Conservation (phyloP, 2,329 filamentous ascomycete species). For the Hymenoscyphus fructigenus region DNA sequence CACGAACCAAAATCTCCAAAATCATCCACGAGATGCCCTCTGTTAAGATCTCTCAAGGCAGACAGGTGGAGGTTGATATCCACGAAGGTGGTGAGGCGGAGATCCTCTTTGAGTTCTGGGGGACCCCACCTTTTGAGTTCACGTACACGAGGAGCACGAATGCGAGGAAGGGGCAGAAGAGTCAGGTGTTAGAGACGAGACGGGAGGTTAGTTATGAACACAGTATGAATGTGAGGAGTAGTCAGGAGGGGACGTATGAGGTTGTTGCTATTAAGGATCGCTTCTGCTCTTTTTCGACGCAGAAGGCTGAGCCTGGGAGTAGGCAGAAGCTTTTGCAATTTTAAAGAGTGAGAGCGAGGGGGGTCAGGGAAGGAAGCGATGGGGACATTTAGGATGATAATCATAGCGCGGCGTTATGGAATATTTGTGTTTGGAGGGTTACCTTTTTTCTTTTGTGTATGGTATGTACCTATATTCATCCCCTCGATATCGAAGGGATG, state of each 20-base stretch:
- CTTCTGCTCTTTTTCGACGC: constrained; percentile 84
- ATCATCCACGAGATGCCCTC: constrained; percentile 89
- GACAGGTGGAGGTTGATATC: constrained; percentile 81
- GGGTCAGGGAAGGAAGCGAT: not conserved
- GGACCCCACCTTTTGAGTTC: constrained; percentile 95
- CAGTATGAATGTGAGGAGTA: constrained; percentile 77
- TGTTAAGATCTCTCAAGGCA: constrained; percentile 84
- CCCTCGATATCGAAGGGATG: not conserved
- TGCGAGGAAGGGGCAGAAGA: constrained; percentile 71
- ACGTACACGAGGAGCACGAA: constrained; percentile 93
- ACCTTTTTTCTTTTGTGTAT: constrained; percentile 10
- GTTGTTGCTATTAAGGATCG: constrained; percentile 94
- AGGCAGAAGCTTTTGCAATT: constrained; percentile 41
- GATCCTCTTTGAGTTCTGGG: constrained; percentile 92
- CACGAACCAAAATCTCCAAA: constrained; percentile 74
- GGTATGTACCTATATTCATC: constrained; percentile 4
- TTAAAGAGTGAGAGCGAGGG: constrained; percentile 9
- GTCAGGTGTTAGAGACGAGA: constrained; percentile 82
- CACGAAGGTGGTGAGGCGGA: constrained; percentile 95
- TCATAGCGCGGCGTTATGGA: constrained; percentile 38
- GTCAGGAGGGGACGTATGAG: constrained; percentile 95
- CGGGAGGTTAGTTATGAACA: constrained; percentile 83
- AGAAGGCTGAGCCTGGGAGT: constrained; percentile 51
- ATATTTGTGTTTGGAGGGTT: constrained; percentile 3
- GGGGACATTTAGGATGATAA: constrained; percentile 20